Evolutionary conservation across 805 yeast genomes (phyloP).

Genomic region (Priceomyces haplophilus): DNA sequence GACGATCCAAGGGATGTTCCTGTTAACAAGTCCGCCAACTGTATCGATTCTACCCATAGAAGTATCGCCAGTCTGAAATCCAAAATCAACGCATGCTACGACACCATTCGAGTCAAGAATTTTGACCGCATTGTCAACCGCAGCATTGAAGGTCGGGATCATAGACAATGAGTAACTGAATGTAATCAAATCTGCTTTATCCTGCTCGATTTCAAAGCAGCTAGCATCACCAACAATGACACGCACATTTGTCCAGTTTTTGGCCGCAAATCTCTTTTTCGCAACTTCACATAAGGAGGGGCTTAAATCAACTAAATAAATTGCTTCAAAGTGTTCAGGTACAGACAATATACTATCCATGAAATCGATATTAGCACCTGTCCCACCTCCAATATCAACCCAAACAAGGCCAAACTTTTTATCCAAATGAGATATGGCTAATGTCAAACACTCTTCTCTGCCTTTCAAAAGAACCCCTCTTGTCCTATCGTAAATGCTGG

Average conservation of each 20-base stretch:
- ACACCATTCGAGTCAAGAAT: conserved; percentile 57
- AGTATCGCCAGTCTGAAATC: conserved; percentile 66
- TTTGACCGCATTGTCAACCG: conserved; percentile 62
- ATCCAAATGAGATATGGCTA: conserved; percentile 56
- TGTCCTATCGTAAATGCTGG: conserved; percentile 71
- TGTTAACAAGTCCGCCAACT: conserved; percentile 66
- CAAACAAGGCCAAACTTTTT: conserved; percentile 52
- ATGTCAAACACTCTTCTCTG: conserved; percentile 57
- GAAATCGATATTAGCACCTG: conserved; percentile 76
- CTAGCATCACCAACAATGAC: conserved; percentile 75
- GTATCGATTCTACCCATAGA: conserved; percentile 68
- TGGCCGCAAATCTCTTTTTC: conserved; percentile 46
- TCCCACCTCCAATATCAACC: conserved; percentile 86
- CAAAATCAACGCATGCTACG: conserved; percentile 74
- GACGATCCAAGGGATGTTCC: conserved; percentile 74
- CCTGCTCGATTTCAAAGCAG: conserved; percentile 50
- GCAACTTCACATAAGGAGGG: conserved; percentile 78
- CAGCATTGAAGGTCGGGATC: conserved; percentile 82
- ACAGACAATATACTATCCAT: conserved; percentile 59
- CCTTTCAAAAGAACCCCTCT: conserved; percentile 67
- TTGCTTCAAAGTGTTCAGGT: conserved; percentile 51
- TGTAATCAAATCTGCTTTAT: conserved; percentile 66
- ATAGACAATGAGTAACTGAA: conserved; percentile 79
- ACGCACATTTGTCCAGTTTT: conserved; percentile 55
- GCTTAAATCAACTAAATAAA: conserved; percentile 72